Evolutionary conservation across 1,139 yeast genomes (phyloP), one percentile per base, ranked within the genome.

Genomic region (Ogataea hybrid): DNA sequence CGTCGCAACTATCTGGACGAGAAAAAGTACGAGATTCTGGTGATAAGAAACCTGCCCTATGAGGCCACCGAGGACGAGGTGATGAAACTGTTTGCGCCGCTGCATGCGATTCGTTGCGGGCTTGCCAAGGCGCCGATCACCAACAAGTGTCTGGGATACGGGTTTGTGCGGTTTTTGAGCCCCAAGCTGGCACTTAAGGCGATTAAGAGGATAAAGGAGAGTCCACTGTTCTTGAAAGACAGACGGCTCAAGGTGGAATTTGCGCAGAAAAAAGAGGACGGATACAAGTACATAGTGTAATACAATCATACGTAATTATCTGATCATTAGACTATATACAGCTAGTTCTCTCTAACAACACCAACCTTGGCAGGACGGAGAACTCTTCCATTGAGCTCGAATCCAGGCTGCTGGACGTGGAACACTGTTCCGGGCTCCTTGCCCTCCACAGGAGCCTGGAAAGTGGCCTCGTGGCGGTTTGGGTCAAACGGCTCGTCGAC

Each of bases 331-430:
- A 35, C 27, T 36, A 40, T 40, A 21, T 36, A 40, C 37, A 32
- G 14, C 14, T 11, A 11, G 27, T 12, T 25, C 23, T 46, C 59
- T 55, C 35, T 67, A 53, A 89, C 97, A 60, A 90, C 79, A 56
- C 97, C 97, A 54, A 90, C 97, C 73, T 90, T 90, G 49, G 97
- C 96, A 31, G 97, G 96, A 68, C 97, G 81, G 62, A 90, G 76
- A 34, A 89, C 96, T 63, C 97, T 78, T 54, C 84, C 80, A 67
- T 89, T 89, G 60, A 88, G 75, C 46, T 84, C 79, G 70, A 83
- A 90, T 37, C 97, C 97, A 20, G 84, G 77, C 67, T 86, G 96
- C 69, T 90, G 96, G 43, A 89, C 96, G 58, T 80, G 89, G 80
- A 89, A 86, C 44, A 90, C 87, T 28, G 96, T 84, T 47, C 96